A percentile compares a stretch with the other conserved stretches of the same genome.
These are phyloP conservation scores for Triangularia setosa DNA, from an alignment of 2,329 filamentous ascomycete genomes.

Conservation along the genomic window DNA sequence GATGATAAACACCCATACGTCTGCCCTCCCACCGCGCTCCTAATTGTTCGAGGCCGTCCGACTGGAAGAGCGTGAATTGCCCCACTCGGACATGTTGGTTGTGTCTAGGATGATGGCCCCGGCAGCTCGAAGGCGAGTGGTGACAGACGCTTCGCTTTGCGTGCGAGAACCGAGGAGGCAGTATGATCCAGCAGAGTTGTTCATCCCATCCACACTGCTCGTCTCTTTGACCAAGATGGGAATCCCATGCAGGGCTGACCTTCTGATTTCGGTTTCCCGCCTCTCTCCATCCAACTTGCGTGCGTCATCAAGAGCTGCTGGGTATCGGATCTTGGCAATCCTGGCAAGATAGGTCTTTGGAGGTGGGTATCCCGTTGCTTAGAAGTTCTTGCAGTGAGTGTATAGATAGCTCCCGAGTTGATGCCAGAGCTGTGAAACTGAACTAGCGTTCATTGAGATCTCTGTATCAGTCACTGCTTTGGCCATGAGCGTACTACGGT, in stretches of 20 bases:
- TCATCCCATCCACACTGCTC: conserved; percentile 57
- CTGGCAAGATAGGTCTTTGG: not conserved
- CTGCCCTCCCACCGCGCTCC: conserved; percentile 6
- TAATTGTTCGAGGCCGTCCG: not conserved
- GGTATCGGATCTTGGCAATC: conserved; percentile 21
- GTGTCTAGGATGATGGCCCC: conserved; percentile 15
- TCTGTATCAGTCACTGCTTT: too few species aligned
- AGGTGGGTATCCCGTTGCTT: not conserved
- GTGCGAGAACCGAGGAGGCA: conserved; percentile 3
- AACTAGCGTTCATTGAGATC: too few species aligned
- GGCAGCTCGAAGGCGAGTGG: conserved; percentile 2
- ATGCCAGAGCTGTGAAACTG: not conserved
- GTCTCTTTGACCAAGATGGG: conserved; percentile 62
- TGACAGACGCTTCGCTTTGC: not conserved
- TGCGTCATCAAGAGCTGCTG: conserved; percentile 33
- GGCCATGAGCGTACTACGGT: conserved; percentile 10
- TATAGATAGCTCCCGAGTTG: not conserved
- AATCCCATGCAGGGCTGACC: conserved; percentile 52
- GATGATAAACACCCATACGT: not conserved
- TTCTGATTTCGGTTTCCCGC: conserved; percentile 10
- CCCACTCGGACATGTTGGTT: conserved; percentile 9
- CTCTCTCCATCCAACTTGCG: conserved; percentile 29
- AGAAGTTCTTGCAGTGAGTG: not conserved
- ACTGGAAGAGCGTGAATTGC: not conserved
- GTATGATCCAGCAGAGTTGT: conserved; percentile 43